Base-by-base conservation (phyloP, 305 asterid genomes). In the Withania somnifera region DNA sequence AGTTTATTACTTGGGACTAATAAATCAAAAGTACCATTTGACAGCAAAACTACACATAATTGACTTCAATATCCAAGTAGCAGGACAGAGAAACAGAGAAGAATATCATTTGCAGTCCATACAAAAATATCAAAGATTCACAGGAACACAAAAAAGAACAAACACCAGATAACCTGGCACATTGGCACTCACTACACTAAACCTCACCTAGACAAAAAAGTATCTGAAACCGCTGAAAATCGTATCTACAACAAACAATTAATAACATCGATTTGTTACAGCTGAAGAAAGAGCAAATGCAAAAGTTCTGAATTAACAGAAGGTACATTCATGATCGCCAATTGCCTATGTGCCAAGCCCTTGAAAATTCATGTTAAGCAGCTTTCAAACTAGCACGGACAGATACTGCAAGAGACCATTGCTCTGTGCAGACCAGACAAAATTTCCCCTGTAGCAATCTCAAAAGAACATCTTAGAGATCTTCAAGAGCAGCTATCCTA, bases 151-250 rank as follows among this genome's bases (percentile, higher is more conserved):
- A 61, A 61, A 26, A 61, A 11, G 20, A 56, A 56, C 36, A 26
- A 71, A 22, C 45, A 5, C 28, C 28, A 75, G 11, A 75, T 17
- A 50, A 75, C 63, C 26, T 26, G 60, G 63, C 80, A 17, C 80
- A 75, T 50, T 75, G 80, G 45, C 45, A 50, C 45, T 75, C 63
- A 4, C 80, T 50, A 75, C 45, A 75, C 80, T 75, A 75, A 50
- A 75, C 47, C 80, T 75, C 80, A 75, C 50, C 80, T 50, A 26
- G 63, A 75, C 76, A 51, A 5, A 75, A 28, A 17, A 1, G 40
- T 75, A 50, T 50, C 47, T 50, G 80, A 50, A 50, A 75, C 80
- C 45, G 80, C 80, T 50, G 60, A 75, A 75, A 75, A 75, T 50
- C 17, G 80, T 61, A 26, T 45, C 60, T 47, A 75, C 47, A 66